Percentiles rank a stretch among this genome's conserved stretches.
Conservation (phyloP, 257 asterid species). For the Solanum lignicaule region DNA sequence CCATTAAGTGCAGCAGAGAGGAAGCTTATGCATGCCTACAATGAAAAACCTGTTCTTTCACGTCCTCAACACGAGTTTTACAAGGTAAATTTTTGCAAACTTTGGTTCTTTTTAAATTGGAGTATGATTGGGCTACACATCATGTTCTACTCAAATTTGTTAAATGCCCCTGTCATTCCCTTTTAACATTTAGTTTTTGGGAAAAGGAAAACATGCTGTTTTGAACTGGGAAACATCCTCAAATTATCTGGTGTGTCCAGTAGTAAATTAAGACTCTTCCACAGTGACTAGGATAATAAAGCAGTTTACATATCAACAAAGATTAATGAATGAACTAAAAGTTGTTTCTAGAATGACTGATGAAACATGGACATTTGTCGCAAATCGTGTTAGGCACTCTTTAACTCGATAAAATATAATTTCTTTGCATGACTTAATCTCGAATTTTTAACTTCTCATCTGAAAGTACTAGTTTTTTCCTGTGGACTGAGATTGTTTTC, state of each 20-base stretch:
- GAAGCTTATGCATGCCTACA: conserved; percentile 89
- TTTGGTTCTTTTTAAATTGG: neutral
- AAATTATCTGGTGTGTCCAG: neutral
- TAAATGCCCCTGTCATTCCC: neutral
- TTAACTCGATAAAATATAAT: neutral
- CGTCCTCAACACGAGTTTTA: conserved; percentile 95
- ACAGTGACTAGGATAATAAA: neutral
- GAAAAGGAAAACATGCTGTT: neutral
- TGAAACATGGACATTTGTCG: neutral
- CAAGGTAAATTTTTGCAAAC: conserved; percentile 20
- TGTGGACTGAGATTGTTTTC: neutral
- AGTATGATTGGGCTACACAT: neutral
- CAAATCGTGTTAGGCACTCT: neutral
- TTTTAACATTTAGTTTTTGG: neutral
- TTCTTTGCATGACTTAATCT: neutral
- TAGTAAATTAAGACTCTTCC: neutral
- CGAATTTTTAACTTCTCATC: neutral
- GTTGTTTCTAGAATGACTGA: neutral
- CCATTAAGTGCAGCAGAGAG: conserved; percentile 85
- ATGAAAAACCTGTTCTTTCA: conserved; percentile 95
- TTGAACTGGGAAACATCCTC: neutral
- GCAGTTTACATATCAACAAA: neutral
- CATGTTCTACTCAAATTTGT: neutral
- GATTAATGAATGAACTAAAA: neutral
- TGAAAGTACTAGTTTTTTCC: neutral